Evolutionary conservation across 495 filamentous ascomycete genomes (phyloP), one percentile per base, ranked within the genome.

Genomic region (Penicillium pancosmium): DNA sequence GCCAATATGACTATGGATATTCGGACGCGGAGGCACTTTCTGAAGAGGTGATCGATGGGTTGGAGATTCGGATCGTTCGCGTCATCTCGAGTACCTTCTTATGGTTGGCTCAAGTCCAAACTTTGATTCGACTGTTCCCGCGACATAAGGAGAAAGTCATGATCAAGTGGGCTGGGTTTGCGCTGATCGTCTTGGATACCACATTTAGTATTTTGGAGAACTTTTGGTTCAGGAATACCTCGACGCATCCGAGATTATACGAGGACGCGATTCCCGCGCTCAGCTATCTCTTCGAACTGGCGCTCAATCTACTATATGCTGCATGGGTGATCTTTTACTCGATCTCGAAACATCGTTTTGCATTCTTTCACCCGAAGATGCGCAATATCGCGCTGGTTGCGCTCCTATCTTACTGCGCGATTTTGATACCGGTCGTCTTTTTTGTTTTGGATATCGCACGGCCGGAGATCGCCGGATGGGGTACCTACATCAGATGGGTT

Each of bases 111-210:
- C 94, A 98, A 73, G 93, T 95, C 0, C 94, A 98, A 71, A 98
- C 94, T 0, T 77, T 98, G 49, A 97, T 98, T 67, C 86, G 94
- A 49, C 78, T 98, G 0, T 98, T 98, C 66, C 95, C 95, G 16
- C 89, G 94, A 25, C 92, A 97, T 66, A 92, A 95, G 61, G 94
- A 98, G 71, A 98, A 97, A 74, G 85, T 98, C 19, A 89, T 97
- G 67, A 98, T 98, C 76, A 98, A 97, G 75, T 98, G 94, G 94
- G 89, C 91, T 9, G 94, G 92, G 2, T 97, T 98, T 73, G 91
- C 89, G 5, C 82, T 98, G 46, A 97, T 98, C 61, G 81, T 91
- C 2, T 79, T 98, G 27, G 94, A 98, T 66, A 88, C 91, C 7
- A 86, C 90, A 2, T 98, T 98, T 66, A 88, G 87, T 59, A 90